A percentile compares a stretch with the other conserved stretches of the same genome.
These are phyloP conservation scores for Gynostemma pentaphyllum DNA, from an alignment of 306 rosid species.

Conservation along the genomic window DNA sequence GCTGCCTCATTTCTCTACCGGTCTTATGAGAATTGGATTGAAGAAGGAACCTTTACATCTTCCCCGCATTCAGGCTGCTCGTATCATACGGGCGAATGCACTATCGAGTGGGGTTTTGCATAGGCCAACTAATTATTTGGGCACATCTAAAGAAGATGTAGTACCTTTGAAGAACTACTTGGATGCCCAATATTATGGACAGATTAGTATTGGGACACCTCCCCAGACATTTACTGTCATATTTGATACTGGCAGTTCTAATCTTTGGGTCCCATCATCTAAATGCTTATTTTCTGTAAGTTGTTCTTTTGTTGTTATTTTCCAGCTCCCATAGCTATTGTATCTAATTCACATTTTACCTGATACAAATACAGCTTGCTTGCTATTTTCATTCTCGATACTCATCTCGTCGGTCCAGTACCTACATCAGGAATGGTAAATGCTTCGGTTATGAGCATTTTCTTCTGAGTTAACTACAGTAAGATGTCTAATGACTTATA, in stretches of 20 bases:
- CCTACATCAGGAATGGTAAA: constrained; percentile 53
- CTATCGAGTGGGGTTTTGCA: not conserved
- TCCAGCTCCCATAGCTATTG: not conserved
- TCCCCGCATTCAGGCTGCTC: constrained; percentile 39
- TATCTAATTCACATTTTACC: constrained; percentile 1
- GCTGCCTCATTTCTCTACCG: constrained; percentile 48
- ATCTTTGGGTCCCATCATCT: constrained; percentile 79
- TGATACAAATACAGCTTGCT: constrained; percentile 38
- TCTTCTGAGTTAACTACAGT: not conserved
- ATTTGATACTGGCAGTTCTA: constrained; percentile 94
- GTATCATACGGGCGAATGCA: constrained; percentile 23
- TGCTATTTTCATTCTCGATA: constrained; percentile 59
- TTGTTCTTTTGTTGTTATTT: not conserved
- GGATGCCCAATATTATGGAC: constrained; percentile 96
- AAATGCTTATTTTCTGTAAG: constrained; percentile 75
- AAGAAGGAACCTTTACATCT: constrained; percentile 59
- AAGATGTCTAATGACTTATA: no score
- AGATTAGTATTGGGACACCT: constrained; percentile 69
- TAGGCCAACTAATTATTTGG: not conserved
- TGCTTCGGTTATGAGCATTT: not conserved
- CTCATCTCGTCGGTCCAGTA: constrained; percentile 51
- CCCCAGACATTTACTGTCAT: constrained; percentile 78
- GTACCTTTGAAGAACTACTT: constrained; percentile 66
- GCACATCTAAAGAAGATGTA: constrained; percentile 35
- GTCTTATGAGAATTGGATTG: constrained; percentile 46